Base-by-base conservation (phyloP, 2,329 filamentous ascomycete genomes). In the Pseudomassariella vexata region DNA sequence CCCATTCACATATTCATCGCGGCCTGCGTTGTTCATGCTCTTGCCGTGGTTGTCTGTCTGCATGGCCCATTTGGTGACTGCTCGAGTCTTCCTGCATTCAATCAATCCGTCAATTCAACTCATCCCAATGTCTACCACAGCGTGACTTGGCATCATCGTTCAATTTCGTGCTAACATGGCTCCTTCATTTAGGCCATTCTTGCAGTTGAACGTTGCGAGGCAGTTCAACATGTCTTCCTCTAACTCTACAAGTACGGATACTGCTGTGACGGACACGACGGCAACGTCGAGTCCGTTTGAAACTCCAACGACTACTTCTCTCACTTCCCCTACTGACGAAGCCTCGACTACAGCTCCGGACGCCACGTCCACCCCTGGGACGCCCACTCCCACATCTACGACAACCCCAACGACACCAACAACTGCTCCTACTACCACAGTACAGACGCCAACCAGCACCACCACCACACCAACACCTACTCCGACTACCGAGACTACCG, bases 181-280 rank as follows among this genome's bases (percentile, higher is more conserved):
- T 24, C 25, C 36, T 24, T 19, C 10, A 18, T 22, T 14, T 33
- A 38, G 36, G 25, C 36, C 32, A 24, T 33, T 22, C 20, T 32
- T 25, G 19, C 24, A 24, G 23, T 24, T 38, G 36, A 35, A 32
- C 15, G 33, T 23, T 21, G 36, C 29, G 26, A 35, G 36, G 30
- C 36, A 38, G 30, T 35, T 38, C 32, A 33, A 28, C 28, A 38
- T 38, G 36, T 35, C 36, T 35, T 38, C 36, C 22, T 34, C 30
- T 19, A 38, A 38, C 32, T 16, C 28, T 35, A 35, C 32, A 35
- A 38, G 36, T 35, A 38, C 36, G 32, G 32, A 29, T 26, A 34
- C 24, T 26, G 19, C 19, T 15, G 28, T 12, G 12, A 28, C 17
- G 19, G 32, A 35, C 28, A 19, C 29, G 36, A 38, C 36, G 20